Conservation (phyloP, 768 basidiomycete species). For the Leccinum olivaceopallidum region DNA sequence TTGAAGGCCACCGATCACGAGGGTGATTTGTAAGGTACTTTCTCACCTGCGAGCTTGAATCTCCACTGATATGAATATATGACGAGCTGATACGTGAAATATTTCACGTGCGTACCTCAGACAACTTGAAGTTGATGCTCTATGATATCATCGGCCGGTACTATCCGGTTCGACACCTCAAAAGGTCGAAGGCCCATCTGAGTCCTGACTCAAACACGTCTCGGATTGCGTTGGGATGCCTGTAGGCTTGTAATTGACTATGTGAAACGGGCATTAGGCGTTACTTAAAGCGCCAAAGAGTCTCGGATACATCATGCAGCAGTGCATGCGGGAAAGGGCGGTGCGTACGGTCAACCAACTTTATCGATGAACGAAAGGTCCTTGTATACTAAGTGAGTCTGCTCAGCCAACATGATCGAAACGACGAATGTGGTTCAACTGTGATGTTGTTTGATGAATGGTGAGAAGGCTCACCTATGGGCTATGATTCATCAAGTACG, state of each 20-base stretch:
- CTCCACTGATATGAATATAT: not conserved
- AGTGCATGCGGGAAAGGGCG: slow-evolving; percentile 1
- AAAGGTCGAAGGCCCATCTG: not conserved
- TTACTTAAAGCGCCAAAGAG: not conserved
- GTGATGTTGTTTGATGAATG: not conserved
- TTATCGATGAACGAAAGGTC: slow-evolving; percentile 22
- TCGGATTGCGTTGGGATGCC: not conserved
- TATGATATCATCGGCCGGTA: not conserved
- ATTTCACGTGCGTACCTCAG: not conserved
- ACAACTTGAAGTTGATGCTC: not conserved
- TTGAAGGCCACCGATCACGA: not conserved
- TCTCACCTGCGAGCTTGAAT: not conserved
- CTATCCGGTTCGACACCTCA: not conserved
- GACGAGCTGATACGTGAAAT: not conserved
- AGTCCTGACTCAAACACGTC: not conserved
- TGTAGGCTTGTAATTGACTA: not conserved
- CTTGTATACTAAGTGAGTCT: not conserved
- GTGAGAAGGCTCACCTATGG: slow-evolving; percentile 14
- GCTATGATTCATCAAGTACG: slow-evolving; percentile 2
- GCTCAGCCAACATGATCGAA: slow-evolving; percentile 12
- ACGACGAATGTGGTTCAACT: slow-evolving; percentile 6
- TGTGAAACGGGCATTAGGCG: not conserved
- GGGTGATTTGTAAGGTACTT: not conserved
- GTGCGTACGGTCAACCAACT: slow-evolving; percentile 4
- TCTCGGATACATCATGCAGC: too few relatives aligned